Evolutionary conservation across 495 filamentous ascomycete species (phyloP), one percentile per base, ranked within the genome.

Genomic region (Aspergillus kassunensis): DNA sequence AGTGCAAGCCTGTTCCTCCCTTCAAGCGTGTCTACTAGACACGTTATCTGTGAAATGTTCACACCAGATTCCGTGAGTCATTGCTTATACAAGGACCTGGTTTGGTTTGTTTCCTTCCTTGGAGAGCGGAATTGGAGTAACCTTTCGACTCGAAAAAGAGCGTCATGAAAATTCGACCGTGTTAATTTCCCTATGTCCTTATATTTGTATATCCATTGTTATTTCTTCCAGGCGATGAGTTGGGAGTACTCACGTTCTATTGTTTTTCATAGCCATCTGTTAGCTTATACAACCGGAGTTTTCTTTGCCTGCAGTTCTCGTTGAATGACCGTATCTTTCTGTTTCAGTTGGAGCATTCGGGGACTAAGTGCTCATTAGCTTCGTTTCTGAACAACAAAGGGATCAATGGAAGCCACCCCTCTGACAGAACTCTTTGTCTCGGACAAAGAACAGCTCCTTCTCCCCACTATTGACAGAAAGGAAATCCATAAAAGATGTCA

Each of bases 1-100:
- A 96, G 79, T 96, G 90, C 81, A 85, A 87, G 77, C 70, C 87
- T 44, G 88, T 95, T 49, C 89, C 88, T 55, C 89, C 89, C 23
- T 90, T 92, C 79, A 89, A 90, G 83, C 83, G 87, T 80, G 78
- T 81, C 52, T 91, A 91, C 74, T 89, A 87, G 61, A 24, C 36
- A 25, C 53, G 12, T 46, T 41, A n/a, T n/a, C 41, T 46, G 41
- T 21, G 27, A 44, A 23, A 18, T 51, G 29, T 31, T 21, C 10
- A 29, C 33, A 30, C 40, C 40, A 39, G 49, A 52, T 18, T 31
- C 30, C 43, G 13, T 16, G 29, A 15, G 30, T 53, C 34, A 25
- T n/a, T 46, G 41, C 51, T 41, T 23, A 46, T 53, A 46, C 23
- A 31, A 31, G 50, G 34, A 41, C 39, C 18, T 19, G 33, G 44